Evolutionary conservation across 2,329 filamentous ascomycete genomes (phyloP).

Genomic region (Colletotrichum orbiculare): DNA sequence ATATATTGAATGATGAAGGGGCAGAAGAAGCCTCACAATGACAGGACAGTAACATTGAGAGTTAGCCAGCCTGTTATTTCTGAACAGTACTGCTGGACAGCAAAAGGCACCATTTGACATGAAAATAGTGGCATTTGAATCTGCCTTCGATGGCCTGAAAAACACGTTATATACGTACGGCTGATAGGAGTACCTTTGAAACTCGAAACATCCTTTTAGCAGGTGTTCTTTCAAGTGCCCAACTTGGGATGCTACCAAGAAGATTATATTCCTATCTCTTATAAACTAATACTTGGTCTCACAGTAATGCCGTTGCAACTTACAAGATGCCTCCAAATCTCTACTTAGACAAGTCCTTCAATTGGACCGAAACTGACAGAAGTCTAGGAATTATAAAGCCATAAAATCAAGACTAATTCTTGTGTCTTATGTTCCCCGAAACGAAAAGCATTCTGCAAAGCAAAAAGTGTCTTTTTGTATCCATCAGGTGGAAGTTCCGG

Average conservation of each 20-base stretch:
- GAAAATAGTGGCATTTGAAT: not conserved
- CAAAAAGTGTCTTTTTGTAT: not conserved
- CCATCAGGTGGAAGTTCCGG: not conserved
- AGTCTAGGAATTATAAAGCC: not conserved
- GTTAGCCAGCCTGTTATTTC: too few species aligned
- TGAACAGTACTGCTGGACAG: rapidly evolving
- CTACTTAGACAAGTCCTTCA: not conserved
- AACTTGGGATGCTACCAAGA: not conserved
- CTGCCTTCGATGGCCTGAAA: not conserved
- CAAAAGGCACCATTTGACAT: not conserved
- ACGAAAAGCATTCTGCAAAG: not conserved
- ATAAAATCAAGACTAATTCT: not conserved
- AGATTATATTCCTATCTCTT: not conserved
- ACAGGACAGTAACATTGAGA: too few species aligned
- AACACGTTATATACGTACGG: not conserved
- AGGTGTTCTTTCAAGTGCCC: not conserved
- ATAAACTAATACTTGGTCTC: not conserved
- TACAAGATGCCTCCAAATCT: not conserved
- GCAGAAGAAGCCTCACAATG: too few species aligned
- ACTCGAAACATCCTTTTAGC: not conserved
- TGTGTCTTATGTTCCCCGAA: not conserved
- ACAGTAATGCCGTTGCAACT: not conserved
- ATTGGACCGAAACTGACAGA: too few species aligned
- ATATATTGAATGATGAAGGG: too few species aligned
- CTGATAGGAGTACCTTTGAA: not conserved